phyloP scores from a whole-genome alignment of 2,329 filamentous ascomycete species.

The Calonectria montana region DNA sequence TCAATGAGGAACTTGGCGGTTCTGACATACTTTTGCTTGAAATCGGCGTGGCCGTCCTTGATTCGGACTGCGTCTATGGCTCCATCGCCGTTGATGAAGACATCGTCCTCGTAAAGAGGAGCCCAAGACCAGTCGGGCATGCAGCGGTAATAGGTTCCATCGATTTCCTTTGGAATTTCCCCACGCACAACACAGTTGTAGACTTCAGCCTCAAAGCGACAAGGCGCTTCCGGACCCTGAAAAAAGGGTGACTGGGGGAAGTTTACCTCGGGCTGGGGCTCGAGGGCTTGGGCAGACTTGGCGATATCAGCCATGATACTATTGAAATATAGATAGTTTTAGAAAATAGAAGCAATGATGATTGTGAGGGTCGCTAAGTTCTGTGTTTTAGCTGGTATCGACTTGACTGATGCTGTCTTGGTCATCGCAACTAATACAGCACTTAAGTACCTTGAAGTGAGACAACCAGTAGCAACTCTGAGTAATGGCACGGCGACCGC shows the following conservation, averaged over 20 bases:
- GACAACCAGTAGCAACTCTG: too few relatives aligned
- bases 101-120: neutral
- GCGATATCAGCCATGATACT: neutral
- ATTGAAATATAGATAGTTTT: neutral
- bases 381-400: too few relatives aligned
- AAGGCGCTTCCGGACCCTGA: neutral
- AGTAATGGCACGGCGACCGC: too few relatives aligned
- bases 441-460: too few relatives aligned
- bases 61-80: neutral
- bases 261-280: neutral
- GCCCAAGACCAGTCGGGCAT: constrained; percentile 1
- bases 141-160: constrained; percentile 2
- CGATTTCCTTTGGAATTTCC: neutral
- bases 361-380: too few relatives aligned
- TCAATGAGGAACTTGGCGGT: neutral
- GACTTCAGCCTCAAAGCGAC: constrained; percentile 2
- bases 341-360: neutral
- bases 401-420: too few relatives aligned
- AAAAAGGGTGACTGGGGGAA: neutral
- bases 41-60: constrained; percentile 1
- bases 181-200: constrained; percentile 1
- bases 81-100: neutral
- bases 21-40: neutral
- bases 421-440: too few relatives aligned
- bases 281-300: neutral